These are phyloP conservation scores for Ocimum tenuiflorum DNA, from an alignment of 257 asterid species.

Conservation along the genomic window DNA sequence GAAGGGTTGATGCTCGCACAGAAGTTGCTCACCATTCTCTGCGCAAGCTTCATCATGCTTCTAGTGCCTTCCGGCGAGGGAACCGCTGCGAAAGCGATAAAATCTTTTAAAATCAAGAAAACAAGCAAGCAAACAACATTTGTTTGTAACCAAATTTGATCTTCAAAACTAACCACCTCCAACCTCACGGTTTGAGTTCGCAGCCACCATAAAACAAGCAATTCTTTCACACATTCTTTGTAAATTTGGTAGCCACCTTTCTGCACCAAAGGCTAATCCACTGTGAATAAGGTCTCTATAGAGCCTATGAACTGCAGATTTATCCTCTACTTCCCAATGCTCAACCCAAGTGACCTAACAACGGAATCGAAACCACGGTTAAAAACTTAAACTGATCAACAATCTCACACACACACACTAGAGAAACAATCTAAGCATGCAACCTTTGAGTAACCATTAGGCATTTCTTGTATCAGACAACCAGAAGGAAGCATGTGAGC, in stretches of 20 bases:
- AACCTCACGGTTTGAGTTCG: slow-evolving; percentile 54
- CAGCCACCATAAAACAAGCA: slow-evolving; percentile 67
- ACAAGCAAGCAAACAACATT: too few species aligned
- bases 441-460: slow-evolving; percentile 97
- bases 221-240: slow-evolving; percentile 77
- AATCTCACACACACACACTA: too few species aligned
- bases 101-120: too few species aligned
- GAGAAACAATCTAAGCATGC: neutral
- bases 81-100: slow-evolving; percentile 31
- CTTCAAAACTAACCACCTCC: slow-evolving; percentile 54
- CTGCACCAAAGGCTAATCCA: slow-evolving; percentile 89
- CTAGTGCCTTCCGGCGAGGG: slow-evolving; percentile 76
- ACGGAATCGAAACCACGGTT: too few species aligned
- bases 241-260: slow-evolving; percentile 78
- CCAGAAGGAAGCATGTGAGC: slow-evolving; percentile 83
- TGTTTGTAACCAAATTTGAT: too few species aligned
- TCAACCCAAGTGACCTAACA: slow-evolving; percentile 88
- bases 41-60: slow-evolving; percentile 90
- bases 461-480: slow-evolving; percentile 89
- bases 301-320: slow-evolving; percentile 45
- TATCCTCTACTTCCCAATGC: slow-evolving; percentile 87
- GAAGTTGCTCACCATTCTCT: slow-evolving; percentile 80
- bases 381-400: neutral
- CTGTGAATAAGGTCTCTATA: slow-evolving; percentile 64
- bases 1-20: slow-evolving; percentile 72